Base-by-base conservation (phyloP, 345 rosid species). In the Boechera retrofracta region DNA sequence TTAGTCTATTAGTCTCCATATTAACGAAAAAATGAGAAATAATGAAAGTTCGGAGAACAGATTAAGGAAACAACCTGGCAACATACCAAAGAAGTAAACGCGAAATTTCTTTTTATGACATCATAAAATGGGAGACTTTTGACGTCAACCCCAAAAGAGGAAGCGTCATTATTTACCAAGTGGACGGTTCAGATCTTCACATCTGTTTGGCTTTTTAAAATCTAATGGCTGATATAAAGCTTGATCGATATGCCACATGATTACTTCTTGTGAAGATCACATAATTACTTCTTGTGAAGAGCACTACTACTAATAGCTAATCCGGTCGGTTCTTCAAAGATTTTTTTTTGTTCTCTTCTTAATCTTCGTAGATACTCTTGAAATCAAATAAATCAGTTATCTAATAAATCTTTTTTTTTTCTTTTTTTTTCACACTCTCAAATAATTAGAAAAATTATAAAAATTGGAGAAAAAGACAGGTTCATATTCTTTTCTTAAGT, bases 1-100 rank as follows among this genome's bases (percentile, higher is more conserved):
- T 26, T 26, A 15, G 67, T 71, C 76, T 7, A 42, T 67, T 44
- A 16, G 63, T 41, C 42, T 29, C 29, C 45, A 47, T 48, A 47
- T 52, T 31, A 15, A 32, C 21, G 16, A 26, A 0, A 49, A 58
- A 33, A 3, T 7, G 49, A 10, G 12, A 52, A 52, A 10, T 2
- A 68, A 69, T 69, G 76, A 64, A 74, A 26, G 72, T 69, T 74
- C 82, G 26, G 0, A 58, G 82, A 70, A 79, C 65, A 28, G 72
- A 75, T 72, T 56, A 69, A 79, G 82, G 82, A 79, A 79, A 75
- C 82, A 79, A 64, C 82, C 76, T 69, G 82, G 79, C 79, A 79
- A 32, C 67, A 28, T 6, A 73, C 77, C 63, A 18, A 59, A 49
- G 2, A 68, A 59, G 77, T 59, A 26, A 5, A 63, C 28, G 32